phyloP scores from a whole-genome alignment of 1,284 basidiomycete species.

The Vanrija pseudolonga region DNA sequence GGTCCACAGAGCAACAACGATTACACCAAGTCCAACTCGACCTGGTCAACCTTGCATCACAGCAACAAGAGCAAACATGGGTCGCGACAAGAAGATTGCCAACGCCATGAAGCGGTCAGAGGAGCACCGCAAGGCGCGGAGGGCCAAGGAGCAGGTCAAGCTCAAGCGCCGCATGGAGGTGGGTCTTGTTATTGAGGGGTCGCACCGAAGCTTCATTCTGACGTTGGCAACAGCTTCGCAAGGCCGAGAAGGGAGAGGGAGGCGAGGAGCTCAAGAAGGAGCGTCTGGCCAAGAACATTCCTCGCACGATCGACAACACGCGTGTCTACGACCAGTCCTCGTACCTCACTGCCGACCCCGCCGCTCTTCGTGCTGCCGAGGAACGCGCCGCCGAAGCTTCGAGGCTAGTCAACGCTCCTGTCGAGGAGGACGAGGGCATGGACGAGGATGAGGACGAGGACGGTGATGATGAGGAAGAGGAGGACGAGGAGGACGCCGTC shows the following conservation, averaged over 20 bases:
- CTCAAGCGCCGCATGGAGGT: slow-evolving; percentile 76
- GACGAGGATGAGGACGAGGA: slow-evolving; percentile 48
- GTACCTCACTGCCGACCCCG: slow-evolving; percentile 67
- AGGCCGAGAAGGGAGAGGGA: slow-evolving; percentile 37
- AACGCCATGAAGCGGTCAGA: slow-evolving; percentile 84
- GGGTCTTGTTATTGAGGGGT: slow-evolving; percentile 20
- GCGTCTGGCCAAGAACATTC: slow-evolving; percentile 77
- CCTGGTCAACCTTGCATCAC: background rate
- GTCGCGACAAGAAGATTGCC: slow-evolving; percentile 56
- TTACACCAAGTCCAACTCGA: background rate
- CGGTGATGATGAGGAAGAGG: slow-evolving; percentile 52
- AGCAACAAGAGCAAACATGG: slow-evolving; percentile 29
- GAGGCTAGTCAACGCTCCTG: slow-evolving; percentile 26
- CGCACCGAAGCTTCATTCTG: background rate
- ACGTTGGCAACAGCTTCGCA: slow-evolving; percentile 28
- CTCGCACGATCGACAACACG: slow-evolving; percentile 88
- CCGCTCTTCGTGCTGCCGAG: slow-evolving; percentile 39
- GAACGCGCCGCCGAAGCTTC: slow-evolving; percentile 38
- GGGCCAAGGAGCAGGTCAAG: slow-evolving; percentile 74
- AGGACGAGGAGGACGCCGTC: slow-evolving; percentile 47
- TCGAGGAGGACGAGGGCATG: slow-evolving; percentile 18
- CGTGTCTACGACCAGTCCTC: slow-evolving; percentile 79
- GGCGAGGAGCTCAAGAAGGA: slow-evolving; percentile 51
- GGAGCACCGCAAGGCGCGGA: slow-evolving; percentile 67
- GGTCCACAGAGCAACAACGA: background rate